Evolutionary conservation across 768 basidiomycete genomes (phyloP), one percentile per base, ranked within the genome.

Genomic region (Boletellus emodensis): DNA sequence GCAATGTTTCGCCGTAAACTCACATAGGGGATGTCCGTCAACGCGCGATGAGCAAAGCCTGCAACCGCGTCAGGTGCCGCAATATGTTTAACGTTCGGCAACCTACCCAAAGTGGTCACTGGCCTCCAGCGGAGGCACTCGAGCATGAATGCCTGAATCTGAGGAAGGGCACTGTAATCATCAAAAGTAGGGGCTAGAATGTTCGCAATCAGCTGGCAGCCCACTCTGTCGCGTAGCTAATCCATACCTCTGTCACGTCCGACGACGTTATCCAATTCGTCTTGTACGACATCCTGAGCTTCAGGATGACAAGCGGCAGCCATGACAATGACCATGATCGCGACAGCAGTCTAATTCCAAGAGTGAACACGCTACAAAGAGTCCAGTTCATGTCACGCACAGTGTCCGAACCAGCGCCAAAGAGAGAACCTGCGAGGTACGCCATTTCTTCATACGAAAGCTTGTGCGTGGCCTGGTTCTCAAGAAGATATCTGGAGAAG

Each of bases 401-500:
- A 13, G 83, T 85, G 55, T 84, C 84, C 0, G 80, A 76, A 13
- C 84, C 84, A 32, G 83, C 83, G 22, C 84, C 84, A 52, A 82
- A 85, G 65, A 85, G 78, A 35, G 76, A 74, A 0, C 84, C 84
- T 0, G 79, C 78, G 22, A 85, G 75, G 60, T 85, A 85, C 0
- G 83, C 78, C 24, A 77, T 75, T 58, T 85, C 83, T 47, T 78
- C 70, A 47, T 79, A 71, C 3, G 80, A 75, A 10, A 84, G 73
- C 11, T 75, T 77, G 41, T 81, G 75, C 40, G 79, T 75, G 2
- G 60, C 50, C 57, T 84, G 81, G 15, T 76, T 75, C 54, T 83
- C 78, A 2, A 84, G 66, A 26, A 85, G 74, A 52, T 82, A 80
- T 60, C 74, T 76, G 0, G 75, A 80, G 57, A 85, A 85, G 17